Conservation (phyloP, 306 rosid species). For the Geum urbanum region DNA sequence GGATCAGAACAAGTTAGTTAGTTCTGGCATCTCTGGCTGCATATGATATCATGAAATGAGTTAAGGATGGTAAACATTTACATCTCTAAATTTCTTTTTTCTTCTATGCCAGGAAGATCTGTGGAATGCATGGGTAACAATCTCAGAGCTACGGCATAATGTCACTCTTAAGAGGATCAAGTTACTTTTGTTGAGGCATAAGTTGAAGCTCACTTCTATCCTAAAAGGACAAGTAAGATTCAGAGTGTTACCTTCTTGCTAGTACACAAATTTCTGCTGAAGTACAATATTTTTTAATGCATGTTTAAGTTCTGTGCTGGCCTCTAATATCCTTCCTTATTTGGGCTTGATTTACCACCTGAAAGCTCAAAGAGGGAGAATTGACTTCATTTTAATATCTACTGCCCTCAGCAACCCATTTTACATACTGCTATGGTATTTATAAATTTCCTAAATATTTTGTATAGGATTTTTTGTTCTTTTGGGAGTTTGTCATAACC, state of each 20-base stretch:
- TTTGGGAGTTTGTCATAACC: not conserved
- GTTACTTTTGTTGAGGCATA: slow-evolving; percentile 82
- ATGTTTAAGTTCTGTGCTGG: slow-evolving; percentile 1
- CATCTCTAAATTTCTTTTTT: slow-evolving; percentile 31
- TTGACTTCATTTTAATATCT: not conserved
- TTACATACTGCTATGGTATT: too few species aligned
- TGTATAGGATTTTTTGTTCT: not conserved
- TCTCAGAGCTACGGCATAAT: slow-evolving; percentile 88
- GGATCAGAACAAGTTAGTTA: not conserved
- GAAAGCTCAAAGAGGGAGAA: not conserved
- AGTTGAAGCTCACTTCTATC: slow-evolving; percentile 87
- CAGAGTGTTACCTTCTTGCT: slow-evolving; percentile 28
- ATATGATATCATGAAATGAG: slow-evolving; percentile 10
- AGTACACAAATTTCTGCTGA: slow-evolving; percentile 13
- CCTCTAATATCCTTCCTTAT: not conserved
- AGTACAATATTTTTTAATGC: not conserved
- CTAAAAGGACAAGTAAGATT: slow-evolving; percentile 90
- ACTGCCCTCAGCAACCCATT: not conserved
- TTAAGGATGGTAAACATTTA: slow-evolving; percentile 15
- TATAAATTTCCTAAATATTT: not conserved
- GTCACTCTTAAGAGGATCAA: slow-evolving; percentile 97
- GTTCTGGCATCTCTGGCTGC: not conserved
- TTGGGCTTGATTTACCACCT: not conserved
- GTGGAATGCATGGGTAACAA: slow-evolving; percentile 99
- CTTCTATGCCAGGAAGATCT: slow-evolving; percentile 59